Percentiles rank a stretch among this genome's conserved stretches.
phyloP scores from a whole-genome alignment of 2,329 filamentous ascomycete species.

The Fusarium torulosum region DNA sequence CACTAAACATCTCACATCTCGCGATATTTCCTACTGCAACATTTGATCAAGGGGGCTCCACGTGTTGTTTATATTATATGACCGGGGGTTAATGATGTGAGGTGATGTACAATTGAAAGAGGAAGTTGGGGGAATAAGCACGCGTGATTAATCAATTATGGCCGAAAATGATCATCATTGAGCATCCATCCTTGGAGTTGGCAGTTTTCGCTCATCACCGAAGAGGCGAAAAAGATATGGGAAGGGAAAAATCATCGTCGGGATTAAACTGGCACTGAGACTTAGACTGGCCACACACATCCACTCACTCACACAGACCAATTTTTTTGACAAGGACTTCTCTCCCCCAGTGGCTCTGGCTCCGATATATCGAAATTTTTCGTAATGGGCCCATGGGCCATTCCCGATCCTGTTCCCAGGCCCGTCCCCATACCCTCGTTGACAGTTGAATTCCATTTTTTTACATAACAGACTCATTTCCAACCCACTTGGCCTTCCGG shows the following conservation, averaged over 20 bases:
- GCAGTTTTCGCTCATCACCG: conserved; percentile 25
- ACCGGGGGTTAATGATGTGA: not conserved
- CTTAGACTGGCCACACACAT: not conserved
- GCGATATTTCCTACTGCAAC: conserved; percentile 33
- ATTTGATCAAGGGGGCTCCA: not conserved
- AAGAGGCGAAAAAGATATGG: conserved; percentile 31
- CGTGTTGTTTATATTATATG: not conserved
- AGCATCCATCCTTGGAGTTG: not conserved
- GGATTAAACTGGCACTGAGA: not conserved
- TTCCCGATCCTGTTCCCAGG: conserved; percentile 35
- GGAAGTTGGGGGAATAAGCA: not conserved
- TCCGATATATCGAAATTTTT: conserved; percentile 40
- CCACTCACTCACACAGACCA: conserved; percentile 27
- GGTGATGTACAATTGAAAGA: not conserved
- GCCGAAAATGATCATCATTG: conserved; percentile 5
- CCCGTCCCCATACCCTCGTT: conserved; percentile 23
- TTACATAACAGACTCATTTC: conserved; percentile 46
- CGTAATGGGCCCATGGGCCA: conserved; percentile 43
- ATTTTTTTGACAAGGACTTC: conserved; percentile 1
- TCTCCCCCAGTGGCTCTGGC: not conserved
- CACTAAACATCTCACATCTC: conserved; percentile 33
- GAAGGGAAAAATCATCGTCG: conserved; percentile 6
- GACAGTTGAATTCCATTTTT: conserved; percentile 36
- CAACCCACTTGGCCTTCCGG: conserved; percentile 44
- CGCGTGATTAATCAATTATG: not conserved